A percentile compares a stretch with the other conserved stretches of the same genome.
Conservation (phyloP, 495 filamentous ascomycete species). For the Pyrenopolyporus hunteri region DNA sequence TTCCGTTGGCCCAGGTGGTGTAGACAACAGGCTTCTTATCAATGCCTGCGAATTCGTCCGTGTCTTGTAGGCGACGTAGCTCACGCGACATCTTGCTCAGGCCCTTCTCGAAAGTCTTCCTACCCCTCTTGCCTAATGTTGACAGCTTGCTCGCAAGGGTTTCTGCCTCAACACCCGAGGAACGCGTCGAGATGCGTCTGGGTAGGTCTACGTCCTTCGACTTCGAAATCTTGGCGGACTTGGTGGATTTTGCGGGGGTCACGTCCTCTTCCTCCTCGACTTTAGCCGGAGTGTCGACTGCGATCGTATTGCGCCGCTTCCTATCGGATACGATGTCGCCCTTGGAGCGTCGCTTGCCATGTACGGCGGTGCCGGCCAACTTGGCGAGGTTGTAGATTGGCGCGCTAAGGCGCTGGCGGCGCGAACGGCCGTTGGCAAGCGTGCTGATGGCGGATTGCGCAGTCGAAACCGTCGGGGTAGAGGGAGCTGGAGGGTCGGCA, state of each 20-base stretch:
- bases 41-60: slow-evolving; percentile 59
- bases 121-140: slow-evolving; percentile 51
- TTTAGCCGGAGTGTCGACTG: slow-evolving; percentile 43
- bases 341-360: slow-evolving; percentile 50
- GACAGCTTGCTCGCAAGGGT: slow-evolving; percentile 53
- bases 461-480: slow-evolving; percentile 2
- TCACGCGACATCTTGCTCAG: slow-evolving; percentile 52
- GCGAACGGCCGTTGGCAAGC: slow-evolving; percentile 44
- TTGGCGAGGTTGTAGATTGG: slow-evolving; percentile 63
- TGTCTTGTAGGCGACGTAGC: slow-evolving; percentile 56
- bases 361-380: slow-evolving; percentile 53
- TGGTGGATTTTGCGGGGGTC: slow-evolving; percentile 44
- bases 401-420: slow-evolving; percentile 52
- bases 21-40: slow-evolving; percentile 56
- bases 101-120: slow-evolving; percentile 52
- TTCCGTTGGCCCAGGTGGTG: slow-evolving; percentile 62
- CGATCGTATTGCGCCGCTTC: slow-evolving; percentile 48
- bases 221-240: slow-evolving; percentile 41
- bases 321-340: slow-evolving; percentile 46
- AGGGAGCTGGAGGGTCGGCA: slow-evolving; percentile 2
- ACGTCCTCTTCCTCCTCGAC: slow-evolving; percentile 20
- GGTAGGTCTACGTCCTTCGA: slow-evolving; percentile 41
- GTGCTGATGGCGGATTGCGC: slow-evolving; percentile 17
- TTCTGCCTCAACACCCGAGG: slow-evolving; percentile 53
- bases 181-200: slow-evolving; percentile 51